Evolutionary conservation across 2,329 filamentous ascomycete species (phyloP).

Genomic region (Aspergillus fumigatus): DNA sequence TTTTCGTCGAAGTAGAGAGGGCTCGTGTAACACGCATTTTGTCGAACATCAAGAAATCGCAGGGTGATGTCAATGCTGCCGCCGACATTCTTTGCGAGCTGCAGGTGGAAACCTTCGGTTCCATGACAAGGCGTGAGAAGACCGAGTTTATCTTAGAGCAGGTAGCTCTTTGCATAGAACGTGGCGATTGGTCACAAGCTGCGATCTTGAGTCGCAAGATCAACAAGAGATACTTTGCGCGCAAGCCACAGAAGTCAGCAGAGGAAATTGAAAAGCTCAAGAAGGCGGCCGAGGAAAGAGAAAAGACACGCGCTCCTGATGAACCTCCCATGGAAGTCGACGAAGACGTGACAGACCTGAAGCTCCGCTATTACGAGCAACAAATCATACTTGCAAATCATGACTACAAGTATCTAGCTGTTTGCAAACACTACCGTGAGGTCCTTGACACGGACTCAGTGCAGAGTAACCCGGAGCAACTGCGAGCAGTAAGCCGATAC

Average conservation of each 20-base stretch:
- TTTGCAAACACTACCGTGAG: slow-evolving; percentile 96
- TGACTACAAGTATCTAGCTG: slow-evolving; percentile 94
- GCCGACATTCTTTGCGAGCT: slow-evolving; percentile 93
- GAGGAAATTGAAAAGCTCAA: slow-evolving; percentile 88
- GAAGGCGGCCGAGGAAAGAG: slow-evolving; percentile 72
- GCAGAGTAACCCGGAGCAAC: slow-evolving; percentile 79
- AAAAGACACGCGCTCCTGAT: slow-evolving; percentile 73
- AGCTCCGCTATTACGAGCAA: slow-evolving; percentile 94
- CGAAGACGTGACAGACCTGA: slow-evolving; percentile 93
- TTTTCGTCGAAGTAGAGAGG: slow-evolving; percentile 97
- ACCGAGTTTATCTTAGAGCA: slow-evolving; percentile 97
- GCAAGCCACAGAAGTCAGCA: slow-evolving; percentile 83
- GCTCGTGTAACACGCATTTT: slow-evolving; percentile 92
- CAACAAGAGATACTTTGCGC: slow-evolving; percentile 83
- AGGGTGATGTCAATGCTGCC: slow-evolving; percentile 86
- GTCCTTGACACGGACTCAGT: slow-evolving; percentile 95
- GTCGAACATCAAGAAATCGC: slow-evolving; percentile 94
- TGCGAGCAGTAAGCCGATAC: slow-evolving; percentile 67
- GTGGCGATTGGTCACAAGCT: slow-evolving; percentile 92
- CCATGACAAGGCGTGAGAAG: slow-evolving; percentile 96
- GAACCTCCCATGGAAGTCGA: slow-evolving; percentile 68
- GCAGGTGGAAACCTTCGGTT: slow-evolving; percentile 97
- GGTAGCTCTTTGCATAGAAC: slow-evolving; percentile 90
- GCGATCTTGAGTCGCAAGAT: slow-evolving; percentile 94
- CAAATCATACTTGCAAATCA: slow-evolving; percentile 95